Evolutionary conservation across 2,329 filamentous ascomycete genomes (phyloP).

Genomic region (Hortaea sp.): DNA sequence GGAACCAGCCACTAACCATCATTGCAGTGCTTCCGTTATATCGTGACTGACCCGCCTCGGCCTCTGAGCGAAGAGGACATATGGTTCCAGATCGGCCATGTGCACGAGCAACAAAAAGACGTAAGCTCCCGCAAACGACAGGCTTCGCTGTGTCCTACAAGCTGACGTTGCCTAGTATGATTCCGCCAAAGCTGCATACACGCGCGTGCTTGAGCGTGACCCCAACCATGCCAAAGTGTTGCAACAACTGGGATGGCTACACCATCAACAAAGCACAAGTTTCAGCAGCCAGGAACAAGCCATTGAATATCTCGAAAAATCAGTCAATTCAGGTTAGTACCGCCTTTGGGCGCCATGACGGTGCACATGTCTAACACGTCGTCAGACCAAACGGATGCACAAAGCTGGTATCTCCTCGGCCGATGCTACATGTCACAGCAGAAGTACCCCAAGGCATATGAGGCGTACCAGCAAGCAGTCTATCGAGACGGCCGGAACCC

Average conservation of each 20-base stretch:
- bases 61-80: conserved; percentile 96
- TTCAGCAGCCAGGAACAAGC: conserved; percentile 91
- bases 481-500: conserved; percentile 96
- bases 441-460: conserved; percentile 97
- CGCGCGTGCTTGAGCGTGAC: conserved; percentile 84
- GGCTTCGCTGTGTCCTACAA: neutral
- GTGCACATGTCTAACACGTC: conserved; percentile 13
- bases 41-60: conserved; percentile 82
- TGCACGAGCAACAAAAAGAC: conserved; percentile 98
- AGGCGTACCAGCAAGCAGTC: conserved; percentile 96
- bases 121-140: conserved; percentile 45
- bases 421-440: conserved; percentile 99
- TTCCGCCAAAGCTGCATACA: conserved; percentile 82
- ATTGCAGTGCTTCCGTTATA: conserved; percentile 92
- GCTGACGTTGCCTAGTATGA: conserved; percentile 59
- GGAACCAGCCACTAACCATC: conserved; percentile 12
- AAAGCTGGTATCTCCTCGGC: conserved; percentile 97
- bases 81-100: conserved; percentile 99
- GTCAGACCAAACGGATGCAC: conserved; percentile 81
- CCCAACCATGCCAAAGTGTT: conserved; percentile 96
- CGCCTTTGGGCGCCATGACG: conserved; percentile 1
- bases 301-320: conserved; percentile 95
- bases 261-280: conserved; percentile 88
- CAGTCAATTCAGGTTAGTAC: conserved; percentile 73
- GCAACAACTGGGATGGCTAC: conserved; percentile 93